Evolutionary conservation across 176 grass and related monocot genomes (phyloP).

Genomic region (Carex cristatella): DNA sequence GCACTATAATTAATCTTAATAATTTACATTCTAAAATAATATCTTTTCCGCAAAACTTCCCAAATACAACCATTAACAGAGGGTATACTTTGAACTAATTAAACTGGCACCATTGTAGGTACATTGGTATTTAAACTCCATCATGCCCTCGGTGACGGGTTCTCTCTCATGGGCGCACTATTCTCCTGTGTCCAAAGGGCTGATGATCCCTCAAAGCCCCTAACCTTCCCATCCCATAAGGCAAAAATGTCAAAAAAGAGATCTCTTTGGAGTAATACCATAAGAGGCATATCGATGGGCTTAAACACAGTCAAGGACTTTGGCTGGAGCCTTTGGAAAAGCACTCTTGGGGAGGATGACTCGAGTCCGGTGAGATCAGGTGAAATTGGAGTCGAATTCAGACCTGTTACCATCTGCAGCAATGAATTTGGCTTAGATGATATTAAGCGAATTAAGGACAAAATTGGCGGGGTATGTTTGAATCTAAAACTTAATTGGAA

Average conservation of each 20-base stretch:
- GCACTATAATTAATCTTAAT: neutral
- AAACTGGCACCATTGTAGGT: slow-evolving; percentile 6
- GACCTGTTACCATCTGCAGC: slow-evolving; percentile 18
- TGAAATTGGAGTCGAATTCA: slow-evolving; percentile 22
- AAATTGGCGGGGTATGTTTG: slow-evolving; percentile 25
- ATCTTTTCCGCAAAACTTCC: neutral
- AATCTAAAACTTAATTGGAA: neutral
- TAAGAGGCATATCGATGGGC: neutral
- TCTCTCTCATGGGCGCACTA: slow-evolving; percentile 38
- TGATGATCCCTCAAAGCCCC: slow-evolving; percentile 30
- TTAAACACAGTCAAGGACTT: slow-evolving; percentile 30
- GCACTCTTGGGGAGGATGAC: slow-evolving; percentile 17
- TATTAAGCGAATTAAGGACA: slow-evolving; percentile 28
- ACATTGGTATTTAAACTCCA: slow-evolving; percentile 34
- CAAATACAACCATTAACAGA: neutral
- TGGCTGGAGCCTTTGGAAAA: slow-evolving; percentile 35
- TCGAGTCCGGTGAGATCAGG: slow-evolving; percentile 21
- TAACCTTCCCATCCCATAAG: slow-evolving; percentile 25
- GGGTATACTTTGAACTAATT: neutral
- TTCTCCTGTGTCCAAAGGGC: slow-evolving; percentile 29
- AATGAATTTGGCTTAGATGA: slow-evolving; percentile 25
- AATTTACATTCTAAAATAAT: neutral
- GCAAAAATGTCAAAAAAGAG: neutral
- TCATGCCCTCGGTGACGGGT: slow-evolving; percentile 35
- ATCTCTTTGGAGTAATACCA: neutral